Base-by-base conservation (phyloP, 345 rosid species). In the Citropsis articulata region DNA sequence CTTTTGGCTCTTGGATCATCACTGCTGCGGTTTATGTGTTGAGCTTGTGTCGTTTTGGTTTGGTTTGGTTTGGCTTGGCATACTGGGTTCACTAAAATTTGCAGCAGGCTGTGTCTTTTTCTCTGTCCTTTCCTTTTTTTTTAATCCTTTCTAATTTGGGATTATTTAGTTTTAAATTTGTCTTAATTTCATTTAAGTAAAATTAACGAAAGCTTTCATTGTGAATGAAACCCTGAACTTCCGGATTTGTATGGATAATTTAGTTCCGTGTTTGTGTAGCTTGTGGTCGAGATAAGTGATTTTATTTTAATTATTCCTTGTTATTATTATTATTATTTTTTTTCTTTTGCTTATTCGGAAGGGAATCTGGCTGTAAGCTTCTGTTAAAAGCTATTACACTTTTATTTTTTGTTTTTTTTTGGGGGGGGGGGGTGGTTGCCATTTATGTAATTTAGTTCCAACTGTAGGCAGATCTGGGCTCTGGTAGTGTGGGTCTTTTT, bases 401-500 rank as follows among this genome's bases (percentile, higher is more conserved):
- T 71, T 31, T 2, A 48, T 12, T n/a, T 31, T 61, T 3, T 25
- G 2, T 33, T 7, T 27, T 1, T 4, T 30, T 30, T 63, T 28
- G 1, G 14, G 38, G 36, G 36, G 36, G 36, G 36, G 7, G 6
- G 6, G 36, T 6, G 36, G 36, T 0, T 64, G 10, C 36, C 45
- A 35, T 48, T 10, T 30, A 14, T 59, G 27, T 66, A 22, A 21
- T 56, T 35, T 36, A 4, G 9, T 24, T 5, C 27, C 19, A 25
- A 4, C 57, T 28, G 21, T 4, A 61, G 61, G 45, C 35, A 62
- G 70, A 78, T 78, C 75, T 78, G 75, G 66, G 33, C 18, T 22
- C 65, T 33, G 79, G 45, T 77, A 40, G 42, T 72, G 7, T n/a
- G 7, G 56, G 3, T n/a, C 2, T 2, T 35, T 35, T 35, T 35